Percentiles rank a stretch among this genome's conserved stretches.
Evolutionary conservation across 805 yeast species (phyloP).

Genomic region (Blastobotrys robertii): DNA sequence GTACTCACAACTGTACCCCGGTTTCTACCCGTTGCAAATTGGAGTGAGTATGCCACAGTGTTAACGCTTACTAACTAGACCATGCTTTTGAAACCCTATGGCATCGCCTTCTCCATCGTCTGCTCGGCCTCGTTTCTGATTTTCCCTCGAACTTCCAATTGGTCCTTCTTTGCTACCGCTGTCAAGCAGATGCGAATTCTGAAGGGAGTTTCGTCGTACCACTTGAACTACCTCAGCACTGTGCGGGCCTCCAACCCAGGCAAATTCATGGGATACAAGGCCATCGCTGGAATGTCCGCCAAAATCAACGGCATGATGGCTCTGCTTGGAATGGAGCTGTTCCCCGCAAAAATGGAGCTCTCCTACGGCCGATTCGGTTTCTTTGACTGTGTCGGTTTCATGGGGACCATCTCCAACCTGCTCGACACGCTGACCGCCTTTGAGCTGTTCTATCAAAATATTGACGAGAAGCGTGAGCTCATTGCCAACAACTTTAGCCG

Average conservation of each 20-base stretch:
- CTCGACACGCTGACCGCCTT: slow-evolving; percentile 16
- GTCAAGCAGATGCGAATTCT: slow-evolving; percentile 12
- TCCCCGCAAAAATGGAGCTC: slow-evolving; percentile 14
- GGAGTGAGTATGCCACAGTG: slow-evolving; percentile 9
- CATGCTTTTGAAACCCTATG: slow-evolving; percentile 18
- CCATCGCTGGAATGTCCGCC: not conserved
- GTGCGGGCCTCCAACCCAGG: slow-evolving; percentile 12
- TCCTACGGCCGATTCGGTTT: slow-evolving; percentile 20
- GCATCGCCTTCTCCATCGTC: slow-evolving; percentile 17
- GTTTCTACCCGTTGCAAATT: slow-evolving; percentile 19
- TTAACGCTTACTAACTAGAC: not conserved
- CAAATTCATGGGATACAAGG: slow-evolving; percentile 5
- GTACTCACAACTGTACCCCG: slow-evolving; percentile 18
- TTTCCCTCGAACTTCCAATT: slow-evolving; percentile 22
- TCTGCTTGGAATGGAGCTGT: slow-evolving; percentile 14
- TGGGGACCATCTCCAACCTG: slow-evolving; percentile 15
- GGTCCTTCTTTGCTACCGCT: slow-evolving; percentile 13
- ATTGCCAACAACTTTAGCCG: not conserved
- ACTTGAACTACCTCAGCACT: slow-evolving; percentile 6
- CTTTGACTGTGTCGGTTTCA: slow-evolving; percentile 20
- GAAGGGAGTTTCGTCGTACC: slow-evolving; percentile 4
- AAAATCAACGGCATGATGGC: slow-evolving; percentile 1
- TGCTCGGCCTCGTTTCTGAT: slow-evolving; percentile 14
- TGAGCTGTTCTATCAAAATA: slow-evolving; percentile 14
- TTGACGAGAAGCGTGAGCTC: slow-evolving; percentile 10